Evolutionary conservation across 768 basidiomycete genomes (phyloP).

Genomic region (Steccherinum ochraceum): DNA sequence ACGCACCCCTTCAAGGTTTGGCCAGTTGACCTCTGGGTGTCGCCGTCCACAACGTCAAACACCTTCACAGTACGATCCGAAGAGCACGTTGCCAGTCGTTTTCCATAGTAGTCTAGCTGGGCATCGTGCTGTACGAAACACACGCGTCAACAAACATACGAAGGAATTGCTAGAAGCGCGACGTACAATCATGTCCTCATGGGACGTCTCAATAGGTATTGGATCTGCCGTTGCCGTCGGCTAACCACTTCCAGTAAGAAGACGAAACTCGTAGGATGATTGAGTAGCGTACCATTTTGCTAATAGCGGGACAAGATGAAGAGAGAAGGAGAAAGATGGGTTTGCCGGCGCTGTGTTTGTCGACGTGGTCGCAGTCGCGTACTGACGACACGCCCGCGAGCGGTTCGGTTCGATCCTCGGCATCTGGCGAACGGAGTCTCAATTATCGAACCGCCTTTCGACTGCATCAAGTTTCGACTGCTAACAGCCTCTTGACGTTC

Average conservation of each 20-base stretch:
- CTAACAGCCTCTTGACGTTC: too few species aligned
- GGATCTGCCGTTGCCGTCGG: constrained; percentile 43
- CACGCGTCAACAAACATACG: constrained; percentile 8
- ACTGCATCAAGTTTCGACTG: too few species aligned
- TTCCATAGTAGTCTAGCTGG: constrained; percentile 96
- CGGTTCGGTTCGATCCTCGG: not conserved
- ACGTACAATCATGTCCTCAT: constrained; percentile 97
- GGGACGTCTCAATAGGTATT: constrained; percentile 87
- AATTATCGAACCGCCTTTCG: too few species aligned
- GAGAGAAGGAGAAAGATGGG: constrained; percentile 1
- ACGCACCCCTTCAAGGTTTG: constrained; percentile 75
- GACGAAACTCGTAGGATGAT: too few species aligned
- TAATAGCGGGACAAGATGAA: not conserved
- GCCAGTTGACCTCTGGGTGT: constrained; percentile 57
- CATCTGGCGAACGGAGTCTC: not conserved
- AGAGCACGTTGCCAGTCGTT: constrained; percentile 93
- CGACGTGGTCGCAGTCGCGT: not conserved
- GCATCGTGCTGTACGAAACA: constrained; percentile 78
- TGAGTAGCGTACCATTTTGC: not conserved
- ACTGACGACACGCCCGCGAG: not conserved
- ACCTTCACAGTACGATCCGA: constrained; percentile 94
- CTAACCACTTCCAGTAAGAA: not conserved
- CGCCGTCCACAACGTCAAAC: constrained; percentile 90
- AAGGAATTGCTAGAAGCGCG: not conserved
- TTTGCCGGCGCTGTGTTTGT: constrained; percentile 1